Base-by-base conservation (phyloP, 345 rosid species). In the Angophora floribunda region DNA sequence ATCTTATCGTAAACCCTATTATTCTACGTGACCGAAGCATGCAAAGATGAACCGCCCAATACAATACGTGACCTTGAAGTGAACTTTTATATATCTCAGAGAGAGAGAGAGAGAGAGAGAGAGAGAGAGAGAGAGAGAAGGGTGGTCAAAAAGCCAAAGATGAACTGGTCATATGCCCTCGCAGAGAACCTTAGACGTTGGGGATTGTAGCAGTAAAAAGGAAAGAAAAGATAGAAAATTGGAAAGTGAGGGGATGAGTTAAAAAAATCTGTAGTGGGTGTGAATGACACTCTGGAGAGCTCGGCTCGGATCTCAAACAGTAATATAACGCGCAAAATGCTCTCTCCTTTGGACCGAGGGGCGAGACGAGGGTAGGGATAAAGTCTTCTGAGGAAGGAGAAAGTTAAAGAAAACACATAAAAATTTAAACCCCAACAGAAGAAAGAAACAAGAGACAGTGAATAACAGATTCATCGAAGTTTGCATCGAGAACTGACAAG, bases 261-360 rank as follows among this genome's bases (percentile, higher is more conserved):
- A 47, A 90, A 92, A 79, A 89, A 91, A 19, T 80, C 59, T 41
- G 86, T 24, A 21, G 91, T 91, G 91, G 92, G 92, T 89, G 63
- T 49, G 89, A 86, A 86, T 85, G 93, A 87, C 95, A 91, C 92
- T 86, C 92, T 92, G 91, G 87, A 51, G 84, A 94, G 94, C 94
- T 92, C 94, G 91, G 94, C 94, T 92, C 94, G 91, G 92, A 94
- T 94, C 95, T 93, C 94, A 92, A 93, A 88, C 91, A 85, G 16
- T 47, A 51, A 36, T 63, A 86, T 45, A 84, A 90, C 78, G 52
- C 78, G 52, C 78, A 11, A 15, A 57, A 75, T 13, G 80, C 86
- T 36, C 32, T 67, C 84, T 86, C 89, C 89, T 93, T 88, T 90
- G 90, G 91, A 91, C 92, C 91, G 45, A 32, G 85, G 55, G 87